Conservation (phyloP, 495 filamentous ascomycete genomes). For the Talaromyces nanjingensis region DNA sequence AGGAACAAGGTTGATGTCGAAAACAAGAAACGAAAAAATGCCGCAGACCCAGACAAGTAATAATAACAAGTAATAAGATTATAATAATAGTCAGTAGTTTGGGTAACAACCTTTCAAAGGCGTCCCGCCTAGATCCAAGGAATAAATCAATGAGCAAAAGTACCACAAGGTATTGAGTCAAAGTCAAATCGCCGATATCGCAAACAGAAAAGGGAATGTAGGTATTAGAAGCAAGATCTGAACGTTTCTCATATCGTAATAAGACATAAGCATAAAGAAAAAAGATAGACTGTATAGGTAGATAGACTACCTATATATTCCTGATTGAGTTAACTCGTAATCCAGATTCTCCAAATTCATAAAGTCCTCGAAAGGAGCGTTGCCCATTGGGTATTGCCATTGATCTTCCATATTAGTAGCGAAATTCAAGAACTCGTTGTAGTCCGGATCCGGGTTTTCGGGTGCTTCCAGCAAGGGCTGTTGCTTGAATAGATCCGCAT, state of each 20-base stretch:
- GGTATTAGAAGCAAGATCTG: neutral
- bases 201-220: neutral
- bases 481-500: neutral
- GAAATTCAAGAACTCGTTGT: neutral
- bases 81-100: neutral
- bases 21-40: neutral
- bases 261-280: neutral
- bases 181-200: neutral
- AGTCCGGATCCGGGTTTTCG: constrained; percentile 3
- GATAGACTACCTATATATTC: neutral
- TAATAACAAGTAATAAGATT: neutral
- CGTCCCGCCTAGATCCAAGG: neutral
- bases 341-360: constrained; percentile 1
- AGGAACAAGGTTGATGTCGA: neutral
- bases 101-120: neutral
- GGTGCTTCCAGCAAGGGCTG: neutral
- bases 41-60: neutral
- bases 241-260: neutral
- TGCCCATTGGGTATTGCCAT: constrained; percentile 2
- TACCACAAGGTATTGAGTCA: neutral
- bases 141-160: neutral
- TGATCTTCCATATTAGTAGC: neutral
- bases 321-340: neutral
- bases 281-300: neutral
- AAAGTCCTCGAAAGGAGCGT: neutral